Evolutionary conservation across 257 asterid genomes (phyloP).

Genomic region (Rhazya stricta): DNA sequence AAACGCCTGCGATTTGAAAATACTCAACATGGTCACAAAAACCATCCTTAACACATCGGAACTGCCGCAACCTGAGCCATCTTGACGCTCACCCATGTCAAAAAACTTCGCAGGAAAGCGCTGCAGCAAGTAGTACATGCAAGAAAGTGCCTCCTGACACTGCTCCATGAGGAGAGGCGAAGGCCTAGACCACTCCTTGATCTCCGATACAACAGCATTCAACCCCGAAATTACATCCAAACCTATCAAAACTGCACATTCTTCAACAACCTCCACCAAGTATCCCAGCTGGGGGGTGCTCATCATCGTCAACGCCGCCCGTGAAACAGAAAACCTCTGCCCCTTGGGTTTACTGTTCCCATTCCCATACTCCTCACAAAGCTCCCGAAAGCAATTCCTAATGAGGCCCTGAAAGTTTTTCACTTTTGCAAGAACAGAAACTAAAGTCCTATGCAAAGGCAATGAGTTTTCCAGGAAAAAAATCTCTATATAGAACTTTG

Average conservation of each 20-base stretch:
- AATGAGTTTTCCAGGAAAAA: conserved; percentile 75
- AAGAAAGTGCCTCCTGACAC: conserved; percentile 94
- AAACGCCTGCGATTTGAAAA: conserved; percentile 63
- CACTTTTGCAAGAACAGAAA: conserved; percentile 63
- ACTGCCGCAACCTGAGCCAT: conserved; percentile 18
- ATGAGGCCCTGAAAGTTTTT: conserved; percentile 43
- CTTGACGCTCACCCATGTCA: conserved; percentile 10
- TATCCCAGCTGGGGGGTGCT: conserved; percentile 83
- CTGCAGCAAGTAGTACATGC: conserved; percentile 85
- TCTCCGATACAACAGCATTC: conserved; percentile 48
- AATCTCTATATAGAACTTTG: conserved; percentile 55
- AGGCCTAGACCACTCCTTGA: conserved; percentile 60
- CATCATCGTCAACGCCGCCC: conserved; percentile 89
- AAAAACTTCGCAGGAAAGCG: conserved; percentile 64
- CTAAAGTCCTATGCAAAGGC: conserved; percentile 77
- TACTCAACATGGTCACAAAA: conserved; percentile 43
- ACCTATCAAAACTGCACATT: conserved; percentile 65
- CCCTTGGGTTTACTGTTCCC: conserved; percentile 50
- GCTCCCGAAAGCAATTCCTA: conserved; percentile 48
- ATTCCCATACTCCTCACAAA: conserved; percentile 66
- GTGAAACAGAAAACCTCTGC: conserved; percentile 70
- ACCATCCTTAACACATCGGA: conserved; percentile 43
- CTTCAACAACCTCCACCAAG: conserved; percentile 70
- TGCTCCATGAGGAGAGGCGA: conserved; percentile 94
- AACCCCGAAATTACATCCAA: conserved; percentile 72